Base-by-base conservation (phyloP, 495 filamentous ascomycete species). In the Parachaetomium inaequale region DNA sequence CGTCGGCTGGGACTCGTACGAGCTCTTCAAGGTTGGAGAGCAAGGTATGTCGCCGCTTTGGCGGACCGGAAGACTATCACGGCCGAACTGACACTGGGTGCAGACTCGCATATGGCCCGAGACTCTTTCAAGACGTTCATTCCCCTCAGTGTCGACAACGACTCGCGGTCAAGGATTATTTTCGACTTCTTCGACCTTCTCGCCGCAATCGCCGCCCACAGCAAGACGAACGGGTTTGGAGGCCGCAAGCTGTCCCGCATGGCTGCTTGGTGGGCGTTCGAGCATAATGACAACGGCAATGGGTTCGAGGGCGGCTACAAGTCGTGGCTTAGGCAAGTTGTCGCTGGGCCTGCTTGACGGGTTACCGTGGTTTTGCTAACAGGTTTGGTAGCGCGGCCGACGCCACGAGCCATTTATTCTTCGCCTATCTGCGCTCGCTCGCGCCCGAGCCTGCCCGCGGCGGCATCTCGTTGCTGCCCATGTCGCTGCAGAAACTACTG, bases 201-300 rank as follows among this genome's bases (percentile, higher is more conserved):
- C 32, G 86, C 93, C 28, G 92, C 95, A 0, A 78, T 85, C 64
- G 84, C 84, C 15, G 85, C 85, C 28, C 90, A 96, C 70, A 91
- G 89, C 40, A 98, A 98, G 76, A 87, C 82, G 14, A 98, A 98
- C 76, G 94, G 94, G 10, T 82, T 98, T 61, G 91, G 92, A 55
- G 94, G 95, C 6, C 84, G 95, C 52, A 98, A 98, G 74, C 81
- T 98, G 38, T 98, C 94, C 6, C 83, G 94, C 61, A 89, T 96
- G 78, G 94, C 95, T 31, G 92, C 93, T 59, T 98, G 94, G 94
- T 98, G 94, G 94, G 93, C 94, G 0, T 98, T 98, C 74, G 95
- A 96, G 69, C 89, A 94, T 65, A 82, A 73, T 14, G 93, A 98
- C 68, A 81, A 81, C 11, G 88, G 87, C 53, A 93, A 87, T 74